Base-by-base conservation (phyloP, 305 asterid species). In the Ilex paraguariensis region DNA sequence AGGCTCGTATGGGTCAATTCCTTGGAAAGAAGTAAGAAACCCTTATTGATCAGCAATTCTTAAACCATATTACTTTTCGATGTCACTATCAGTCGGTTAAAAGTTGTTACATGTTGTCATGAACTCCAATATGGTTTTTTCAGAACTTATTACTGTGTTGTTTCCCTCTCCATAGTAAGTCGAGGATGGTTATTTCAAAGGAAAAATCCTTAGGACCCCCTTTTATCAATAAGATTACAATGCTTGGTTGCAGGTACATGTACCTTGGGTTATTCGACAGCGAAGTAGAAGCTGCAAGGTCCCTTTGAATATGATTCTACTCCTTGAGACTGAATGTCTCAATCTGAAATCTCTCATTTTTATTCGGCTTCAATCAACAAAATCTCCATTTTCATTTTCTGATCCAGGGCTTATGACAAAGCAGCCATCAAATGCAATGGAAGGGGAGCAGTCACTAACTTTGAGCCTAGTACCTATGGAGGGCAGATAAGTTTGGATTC, bases 281-380 rank as follows among this genome's bases (percentile, higher is more conserved):
- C 55, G 78, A 86, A 81, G 82, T 77, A 76, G 87, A 89, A 76
- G 89, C 91, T 81, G 84, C 90, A 79, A 86, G 88, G 86, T 88
- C 79, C 80, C 70, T 74, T 72, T 68, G 75, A 79, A 73, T 75
- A 69, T 63, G 83, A 80, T 56, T 65, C 74, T 70, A 78, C 13
- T 56, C 70, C 70, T 67, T 63, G 64, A 65, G 70, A 73, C 69
- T 56, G 45, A 30, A 54, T 60, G 54, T 67, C 62, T 63, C 14
- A 40, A 42, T 66, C 57, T 28, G 70, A 56, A 59, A 50, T 64
- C 62, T 57, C 53, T 56, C 52, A 46, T 12, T 68, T 65, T 68
- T 65, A 42, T 64, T 68, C 13, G 49, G 21, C 51, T 72, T 69
- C 66, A 55, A 72, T 65, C 66, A 67, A 67, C 63, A 54, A 63